These are phyloP conservation scores for Laetiporus sulphureus DNA, from an alignment of 1,284 basidiomycete genomes.

Conservation along the genomic window DNA sequence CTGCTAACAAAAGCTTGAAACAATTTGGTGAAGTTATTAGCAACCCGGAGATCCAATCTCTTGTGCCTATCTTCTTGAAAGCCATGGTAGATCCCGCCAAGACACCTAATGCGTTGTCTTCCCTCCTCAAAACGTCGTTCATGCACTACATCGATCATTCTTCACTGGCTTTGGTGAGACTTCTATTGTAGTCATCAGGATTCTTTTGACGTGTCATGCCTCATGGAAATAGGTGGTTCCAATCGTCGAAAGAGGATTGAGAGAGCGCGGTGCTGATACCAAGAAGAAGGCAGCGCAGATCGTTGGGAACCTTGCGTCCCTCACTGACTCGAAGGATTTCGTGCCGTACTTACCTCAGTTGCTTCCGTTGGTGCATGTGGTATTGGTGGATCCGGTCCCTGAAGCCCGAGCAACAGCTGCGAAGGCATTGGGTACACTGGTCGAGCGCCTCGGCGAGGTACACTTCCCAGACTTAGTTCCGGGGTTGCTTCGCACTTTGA, in stretches of 20 bases:
- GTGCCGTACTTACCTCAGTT: slow-evolving; percentile 90
- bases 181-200: slow-evolving; percentile 1
- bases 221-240: slow-evolving; percentile 95
- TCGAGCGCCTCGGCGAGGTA: slow-evolving; percentile 92
- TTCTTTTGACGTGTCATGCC: slow-evolving; percentile 8
- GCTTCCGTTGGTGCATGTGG: slow-evolving; percentile 87
- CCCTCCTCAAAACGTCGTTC: slow-evolving; percentile 91
- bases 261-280: slow-evolving; percentile 87
- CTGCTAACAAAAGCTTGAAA: slow-evolving; percentile 95
- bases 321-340: slow-evolving; percentile 96
- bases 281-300: slow-evolving; percentile 97
- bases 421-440: slow-evolving; percentile 94
- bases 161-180: slow-evolving; percentile 84
- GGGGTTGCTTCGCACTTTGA: slow-evolving; percentile 84
- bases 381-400: slow-evolving; percentile 92
- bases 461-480: slow-evolving; percentile 96
- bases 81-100: slow-evolving; percentile 95
- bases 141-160: slow-evolving; percentile 99
- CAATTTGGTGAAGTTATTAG: slow-evolving; percentile 96
- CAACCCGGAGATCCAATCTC: slow-evolving; percentile 90
- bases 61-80: slow-evolving; percentile 91
- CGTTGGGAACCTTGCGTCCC: slow-evolving; percentile 90
- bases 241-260: slow-evolving; percentile 90
- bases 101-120: slow-evolving; percentile 78
- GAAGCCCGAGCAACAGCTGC: slow-evolving; percentile 97